phyloP scores from a whole-genome alignment of 108 stramenopile genomes.

The Tribonema minus region DNA sequence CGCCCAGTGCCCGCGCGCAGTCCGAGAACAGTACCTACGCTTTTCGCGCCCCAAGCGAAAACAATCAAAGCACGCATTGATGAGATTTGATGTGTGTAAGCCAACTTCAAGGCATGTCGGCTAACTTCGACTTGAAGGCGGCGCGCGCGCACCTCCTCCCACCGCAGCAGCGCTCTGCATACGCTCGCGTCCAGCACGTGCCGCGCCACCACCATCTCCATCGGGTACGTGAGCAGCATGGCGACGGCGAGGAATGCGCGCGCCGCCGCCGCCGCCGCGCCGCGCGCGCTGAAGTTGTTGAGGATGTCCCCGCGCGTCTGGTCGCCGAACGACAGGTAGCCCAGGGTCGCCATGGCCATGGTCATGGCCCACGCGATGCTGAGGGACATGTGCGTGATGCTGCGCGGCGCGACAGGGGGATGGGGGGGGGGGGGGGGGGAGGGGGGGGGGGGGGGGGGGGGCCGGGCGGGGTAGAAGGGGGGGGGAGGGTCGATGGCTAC shows the following conservation, averaged over 20 bases:
- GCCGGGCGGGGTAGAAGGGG: too few relatives aligned
- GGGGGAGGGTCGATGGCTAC: too few relatives aligned
- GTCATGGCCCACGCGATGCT: slow-evolving; percentile 25
- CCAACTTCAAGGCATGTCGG: too few relatives aligned
- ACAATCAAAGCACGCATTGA: too few relatives aligned
- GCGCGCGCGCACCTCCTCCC: background rate
- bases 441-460: too few relatives aligned
- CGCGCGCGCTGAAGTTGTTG: slow-evolving; percentile 44
- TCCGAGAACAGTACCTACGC: too few relatives aligned
- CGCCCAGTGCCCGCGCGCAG: too few relatives aligned
- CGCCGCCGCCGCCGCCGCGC: slow-evolving; percentile 26
- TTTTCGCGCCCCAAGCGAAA: too few relatives aligned
- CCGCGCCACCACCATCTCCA: slow-evolving; percentile 33
- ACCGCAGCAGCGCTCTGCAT: slow-evolving; percentile 7
- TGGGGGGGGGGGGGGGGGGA: too few relatives aligned
- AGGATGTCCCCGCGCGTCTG: slow-evolving; percentile 46
- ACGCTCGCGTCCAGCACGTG: slow-evolving; percentile 15
- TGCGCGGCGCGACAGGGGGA: too few relatives aligned
- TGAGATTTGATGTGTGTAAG: too few relatives aligned
- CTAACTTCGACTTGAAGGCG: too few relatives aligned
- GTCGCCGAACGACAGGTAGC: slow-evolving; percentile 43
- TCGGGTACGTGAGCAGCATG: slow-evolving; percentile 43
- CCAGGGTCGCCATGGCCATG: slow-evolving; percentile 27
- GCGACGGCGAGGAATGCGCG: slow-evolving; percentile 45
- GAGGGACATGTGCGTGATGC: slow-evolving; percentile 26